A percentile compares a stretch with the other conserved stretches of the same genome.
phyloP scores from a whole-genome alignment of 352 stramenopile species.

The Globisporangium camurandrum region DNA sequence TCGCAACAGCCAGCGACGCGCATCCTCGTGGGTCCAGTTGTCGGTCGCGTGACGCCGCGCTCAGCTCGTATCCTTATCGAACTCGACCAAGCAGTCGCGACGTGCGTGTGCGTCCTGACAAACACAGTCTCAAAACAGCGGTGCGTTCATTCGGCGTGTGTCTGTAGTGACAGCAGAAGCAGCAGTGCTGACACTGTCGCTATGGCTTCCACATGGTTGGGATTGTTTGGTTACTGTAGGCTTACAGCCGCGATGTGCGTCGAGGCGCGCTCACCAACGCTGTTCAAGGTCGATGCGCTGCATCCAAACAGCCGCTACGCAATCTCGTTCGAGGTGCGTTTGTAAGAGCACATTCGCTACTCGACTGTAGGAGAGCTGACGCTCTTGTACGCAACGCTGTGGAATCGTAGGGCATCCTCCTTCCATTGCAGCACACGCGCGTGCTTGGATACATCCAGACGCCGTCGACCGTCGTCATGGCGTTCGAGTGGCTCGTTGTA shows the following conservation, averaged over 20 bases:
- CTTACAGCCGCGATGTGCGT: slow-evolving; percentile 18
- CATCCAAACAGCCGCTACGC: slow-evolving; percentile 42
- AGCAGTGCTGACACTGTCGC: background rate
- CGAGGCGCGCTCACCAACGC: slow-evolving; percentile 39
- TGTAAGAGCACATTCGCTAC: background rate
- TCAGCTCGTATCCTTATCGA: slow-evolving; percentile 56
- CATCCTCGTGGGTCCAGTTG: slow-evolving; percentile 49
- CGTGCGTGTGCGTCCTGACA: slow-evolving; percentile 29
- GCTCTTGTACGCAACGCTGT: background rate
- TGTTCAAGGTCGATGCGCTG: slow-evolving; percentile 55
- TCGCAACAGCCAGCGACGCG: slow-evolving; percentile 26
- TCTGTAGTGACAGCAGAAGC: too few relatives aligned
- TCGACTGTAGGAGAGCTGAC: background rate
- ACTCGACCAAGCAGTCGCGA: slow-evolving; percentile 32
- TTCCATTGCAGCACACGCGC: slow-evolving; percentile 1
- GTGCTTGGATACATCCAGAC: slow-evolving; percentile 30
- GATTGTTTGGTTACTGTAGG: slow-evolving; percentile 9
- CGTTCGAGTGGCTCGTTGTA: slow-evolving; percentile 47
- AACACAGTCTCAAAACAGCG: slow-evolving; percentile 23
- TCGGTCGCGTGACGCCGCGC: slow-evolving; percentile 46
- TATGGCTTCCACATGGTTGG: background rate
- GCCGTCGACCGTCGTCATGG: slow-evolving; percentile 22
- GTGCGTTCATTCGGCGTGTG: slow-evolving; percentile 9
- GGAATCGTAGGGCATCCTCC: slow-evolving; percentile 29
- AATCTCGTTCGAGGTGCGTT: slow-evolving; percentile 45